Base-by-base conservation (phyloP, 2,329 filamentous ascomycete species). In the Setomelanomma holmii region DNA sequence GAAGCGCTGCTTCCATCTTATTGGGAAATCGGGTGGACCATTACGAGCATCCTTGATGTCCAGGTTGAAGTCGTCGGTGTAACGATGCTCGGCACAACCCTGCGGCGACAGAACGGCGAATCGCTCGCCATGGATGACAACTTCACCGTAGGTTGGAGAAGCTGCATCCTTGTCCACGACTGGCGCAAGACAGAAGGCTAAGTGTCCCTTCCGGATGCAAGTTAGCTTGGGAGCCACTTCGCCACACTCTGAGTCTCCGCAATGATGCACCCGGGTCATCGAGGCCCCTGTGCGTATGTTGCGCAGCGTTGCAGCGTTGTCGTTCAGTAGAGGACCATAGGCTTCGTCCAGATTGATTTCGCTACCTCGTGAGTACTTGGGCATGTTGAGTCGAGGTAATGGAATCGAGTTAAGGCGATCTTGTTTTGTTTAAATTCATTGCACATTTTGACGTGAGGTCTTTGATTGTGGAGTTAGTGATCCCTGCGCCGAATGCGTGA, bases 21-120 rank as follows among this genome's bases (percentile, higher is more conserved):
- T 7, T 21, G 39, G 7, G 10, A 30, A 40, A 3, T 44, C 19
- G 1, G 45, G 45, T 5, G 41, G 47, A 14, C 22, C 36, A 22
- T 53, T 53, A n/a, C 51, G 51, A 20, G 40, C 51, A 23, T 56
- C 46, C 20, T 55, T 58, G 24, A 53, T 30, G 11, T 40, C 23
- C 17, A 46, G 27, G n/a, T 58, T 58, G 45, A 42, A 56, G 16
- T 43, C 55, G 12, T 27, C 36, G 5, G 20, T 40, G 49, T 53
- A 58, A 5, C 36, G 48, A 21, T 58, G 55, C 14, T 27, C 38
- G 12, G 41, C 38, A 27, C 55, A 58, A 24, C 55, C 52, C 22
- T 45, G 35, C 0, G 48, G 44, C 1, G 52, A 49, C 1, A 56
- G 38, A 3, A 52, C 46, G 11, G 55, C 16, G 23, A 56, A 58